These are phyloP conservation scores for Cicer bijugum DNA, from an alignment of 306 rosid genomes.

Conservation along the genomic window DNA sequence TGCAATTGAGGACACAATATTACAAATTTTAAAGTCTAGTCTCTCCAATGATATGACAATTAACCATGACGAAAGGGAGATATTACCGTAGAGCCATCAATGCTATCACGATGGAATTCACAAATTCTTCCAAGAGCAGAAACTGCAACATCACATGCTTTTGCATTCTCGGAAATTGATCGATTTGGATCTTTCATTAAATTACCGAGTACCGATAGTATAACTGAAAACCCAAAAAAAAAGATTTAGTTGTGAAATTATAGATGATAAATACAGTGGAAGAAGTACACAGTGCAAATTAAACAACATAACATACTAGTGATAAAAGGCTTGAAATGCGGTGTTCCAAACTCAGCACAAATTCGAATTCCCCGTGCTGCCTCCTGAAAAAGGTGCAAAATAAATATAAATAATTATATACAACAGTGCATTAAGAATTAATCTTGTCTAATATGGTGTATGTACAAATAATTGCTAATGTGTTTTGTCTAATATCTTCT, in stretches of 20 bases:
- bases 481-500: too few species aligned
- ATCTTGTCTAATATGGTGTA: too few species aligned
- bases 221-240: slow-evolving; percentile 40
- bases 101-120: slow-evolving; percentile 48
- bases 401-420: not conserved
- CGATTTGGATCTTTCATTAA: slow-evolving; percentile 40
- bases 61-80: not conserved
- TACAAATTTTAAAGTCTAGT: not conserved
- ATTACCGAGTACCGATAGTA: slow-evolving; percentile 41
- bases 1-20: not conserved
- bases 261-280: not conserved
- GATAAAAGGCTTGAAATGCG: slow-evolving; percentile 49
- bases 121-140: slow-evolving; percentile 60
- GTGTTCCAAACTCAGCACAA: slow-evolving; percentile 53
- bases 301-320: slow-evolving; percentile 32
- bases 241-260: slow-evolving; percentile 27
- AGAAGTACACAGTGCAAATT: slow-evolving; percentile 5
- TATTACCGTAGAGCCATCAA: slow-evolving; percentile 50
- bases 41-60: not conserved
- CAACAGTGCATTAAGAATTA: not conserved
- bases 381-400: slow-evolving; percentile 47
- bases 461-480: too few species aligned
- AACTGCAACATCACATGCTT: slow-evolving; percentile 50
- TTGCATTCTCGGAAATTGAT: slow-evolving; percentile 37
- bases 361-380: slow-evolving; percentile 52